Evolutionary conservation across 1,139 yeast species (phyloP), one percentile per base, ranked within the genome.

Genomic region (Taphrina populina): DNA sequence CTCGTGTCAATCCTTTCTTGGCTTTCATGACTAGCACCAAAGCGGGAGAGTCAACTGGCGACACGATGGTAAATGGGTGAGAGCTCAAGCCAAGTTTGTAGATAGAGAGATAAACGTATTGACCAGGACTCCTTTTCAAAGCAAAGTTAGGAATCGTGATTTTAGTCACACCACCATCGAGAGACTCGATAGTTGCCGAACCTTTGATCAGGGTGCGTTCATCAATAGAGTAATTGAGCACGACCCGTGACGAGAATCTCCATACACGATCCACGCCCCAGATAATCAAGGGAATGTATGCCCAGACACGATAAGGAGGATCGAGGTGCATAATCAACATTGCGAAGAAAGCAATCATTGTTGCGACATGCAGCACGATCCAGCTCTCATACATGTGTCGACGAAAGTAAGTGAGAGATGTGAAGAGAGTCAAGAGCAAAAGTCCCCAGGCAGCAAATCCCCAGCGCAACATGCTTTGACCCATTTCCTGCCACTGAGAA

Each of bases 361-460:
- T 57, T 8, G 51, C 52, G n/a, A 63, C 43, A 35, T 63, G 66
- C 29, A 58, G 51, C 6, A 57, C 52, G 20, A 60, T 46, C 53
- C 64, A 63, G 24, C 60, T 45, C 35, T 60, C 61, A 39, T 56
- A 63, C n/a, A 51, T 17, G 13, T 46, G 47, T 15, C 40, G 30
- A 2, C 66, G 58, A 13, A 63, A 15, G 1, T 61, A 62, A 2
- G 56, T 43, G 23, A 53, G 11, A 2, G 61, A 33, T 3, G 63
- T 36, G 8, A 61, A 19, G 15, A 64, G 56, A 19, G 60, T 58
- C 60, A 59, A 56, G 7, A 59, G 53, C 4, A 63, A 52, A 3
- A 64, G 23, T 17, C 61, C 52, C 59, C 61, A 64, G 6, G 66
- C 58, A 6, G 61, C 62, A 10, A 64, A 30, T 7, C 66, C 66